Evolutionary conservation across 2,329 filamentous ascomycete genomes (phyloP), one percentile per base, ranked within the genome.

Genomic region (Pyrenophora seminiperda): DNA sequence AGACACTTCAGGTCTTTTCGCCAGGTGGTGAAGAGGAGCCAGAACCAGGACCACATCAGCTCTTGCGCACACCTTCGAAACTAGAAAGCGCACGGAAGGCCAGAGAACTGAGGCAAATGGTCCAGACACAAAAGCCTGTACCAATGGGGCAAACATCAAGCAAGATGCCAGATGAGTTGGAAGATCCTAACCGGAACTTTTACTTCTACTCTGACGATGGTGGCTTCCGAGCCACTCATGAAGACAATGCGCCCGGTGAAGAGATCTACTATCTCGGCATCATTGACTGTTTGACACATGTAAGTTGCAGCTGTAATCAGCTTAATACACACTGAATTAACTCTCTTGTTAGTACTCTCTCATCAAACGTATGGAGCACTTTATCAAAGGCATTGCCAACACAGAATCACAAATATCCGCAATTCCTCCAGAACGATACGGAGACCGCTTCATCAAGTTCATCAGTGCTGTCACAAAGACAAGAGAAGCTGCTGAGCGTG

Each of bases 261-360:
- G 91, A 96, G 75, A 91, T 99, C 33, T 99, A 99, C 75, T 99
- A 99, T 71, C 84, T 99, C 6, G 95, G 94, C 29, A 95, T 99
- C 64, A 99, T 99, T 73, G 94, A 99, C 75, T 99, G 94, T 73
- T 79, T 99, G 65, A 99, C 94, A 64, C 91, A 97, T 73, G 91
- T 96, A 82, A 84, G 90, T 44, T 40, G 9, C 9, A 11, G 27
- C 31, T 29, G n/a, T 7, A 24, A 5, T 18, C 3, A 9, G 5
- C 7, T n/a, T 9, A 1, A 7, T 2, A 17, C 11, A 6, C 6
- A 2, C 17, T 7, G 1, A 48, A 47, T 53, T 67, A 73, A 65
- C 76, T 48, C 40, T 44, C n/a, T 3, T 19, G 15, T 19, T 64
- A 96, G 90, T 99, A 97, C 73, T 91, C 91, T 61, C 85, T 92